Evolutionary conservation across 2,329 filamentous ascomycete genomes (phyloP).

Genomic region (Calonectria pseudoturangicola): DNA sequence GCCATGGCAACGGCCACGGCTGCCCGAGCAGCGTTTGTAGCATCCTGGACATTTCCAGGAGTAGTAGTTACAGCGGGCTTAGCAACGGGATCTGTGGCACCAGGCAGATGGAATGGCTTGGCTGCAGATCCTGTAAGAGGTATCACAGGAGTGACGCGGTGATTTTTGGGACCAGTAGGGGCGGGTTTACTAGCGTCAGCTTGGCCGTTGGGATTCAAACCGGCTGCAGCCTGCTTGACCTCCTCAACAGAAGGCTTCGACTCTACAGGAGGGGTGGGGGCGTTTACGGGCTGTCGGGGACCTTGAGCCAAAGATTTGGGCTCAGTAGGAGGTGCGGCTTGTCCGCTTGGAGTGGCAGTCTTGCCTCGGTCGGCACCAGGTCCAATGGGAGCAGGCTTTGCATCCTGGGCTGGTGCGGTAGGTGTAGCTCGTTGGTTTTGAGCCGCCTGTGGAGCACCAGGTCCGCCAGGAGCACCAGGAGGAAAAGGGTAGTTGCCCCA

Average conservation of each 20-base stretch:
- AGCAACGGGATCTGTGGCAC: slow-evolving; percentile 57
- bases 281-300: slow-evolving; percentile 67
- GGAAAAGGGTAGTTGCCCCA: slow-evolving; percentile 78
- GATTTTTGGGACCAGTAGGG: slow-evolving; percentile 69
- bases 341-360: slow-evolving; percentile 66
- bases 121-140: slow-evolving; percentile 72
- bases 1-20: slow-evolving; percentile 89
- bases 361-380: slow-evolving; percentile 69
- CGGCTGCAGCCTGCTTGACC: slow-evolving; percentile 67
- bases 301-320: slow-evolving; percentile 71
- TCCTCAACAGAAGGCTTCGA: slow-evolving; percentile 77
- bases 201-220: slow-evolving; percentile 60
- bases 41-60: slow-evolving; percentile 73
- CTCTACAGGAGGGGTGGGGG: slow-evolving; percentile 79
- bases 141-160: slow-evolving; percentile 78
- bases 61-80: slow-evolving; percentile 62
- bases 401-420: slow-evolving; percentile 62
- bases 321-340: slow-evolving; percentile 69
- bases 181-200: slow-evolving; percentile 62
- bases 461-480: slow-evolving; percentile 65
- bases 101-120: slow-evolving; percentile 62
- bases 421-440: slow-evolving; percentile 74
- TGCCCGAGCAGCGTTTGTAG: slow-evolving; percentile 83
- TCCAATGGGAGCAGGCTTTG: slow-evolving; percentile 72
- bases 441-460: slow-evolving; percentile 75